phyloP scores from a whole-genome alignment of 495 filamentous ascomycete genomes.

The Xylaria curta region DNA sequence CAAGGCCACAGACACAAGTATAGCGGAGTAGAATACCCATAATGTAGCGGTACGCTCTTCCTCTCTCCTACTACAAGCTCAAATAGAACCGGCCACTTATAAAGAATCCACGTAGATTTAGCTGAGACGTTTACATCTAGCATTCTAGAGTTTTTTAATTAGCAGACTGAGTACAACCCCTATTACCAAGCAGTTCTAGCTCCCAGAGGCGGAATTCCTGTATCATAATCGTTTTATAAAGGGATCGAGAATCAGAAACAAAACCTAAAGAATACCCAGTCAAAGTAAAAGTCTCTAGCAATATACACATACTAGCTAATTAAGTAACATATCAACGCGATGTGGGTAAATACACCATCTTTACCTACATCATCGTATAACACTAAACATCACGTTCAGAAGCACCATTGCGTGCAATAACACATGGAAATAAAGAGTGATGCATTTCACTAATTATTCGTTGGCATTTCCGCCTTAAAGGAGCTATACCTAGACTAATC shows the following conservation, averaged over 20 bases:
- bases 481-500: conserved; percentile 16
- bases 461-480: conserved; percentile 15
- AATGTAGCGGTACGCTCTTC: background rate
- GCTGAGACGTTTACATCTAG: background rate
- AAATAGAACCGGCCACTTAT: background rate
- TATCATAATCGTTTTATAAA: background rate
- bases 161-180: background rate
- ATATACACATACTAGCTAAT: background rate
- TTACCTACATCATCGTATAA: background rate
- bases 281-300: background rate
- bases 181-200: background rate
- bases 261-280: background rate
- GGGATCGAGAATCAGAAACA: background rate
- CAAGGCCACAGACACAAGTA: background rate
- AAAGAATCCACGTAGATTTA: background rate
- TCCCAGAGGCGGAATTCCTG: too few species aligned
- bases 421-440: background rate
- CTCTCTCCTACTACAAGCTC: background rate
- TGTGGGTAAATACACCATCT: background rate
- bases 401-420: background rate
- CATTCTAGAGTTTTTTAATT: background rate
- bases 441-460: conserved; percentile 15
- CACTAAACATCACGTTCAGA: background rate
- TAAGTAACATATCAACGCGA: background rate
- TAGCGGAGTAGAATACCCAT: background rate